Evolutionary conservation across 768 basidiomycete species (phyloP), one percentile per base, ranked within the genome.

Genomic region (Lepiota brunneoincarnata): DNA sequence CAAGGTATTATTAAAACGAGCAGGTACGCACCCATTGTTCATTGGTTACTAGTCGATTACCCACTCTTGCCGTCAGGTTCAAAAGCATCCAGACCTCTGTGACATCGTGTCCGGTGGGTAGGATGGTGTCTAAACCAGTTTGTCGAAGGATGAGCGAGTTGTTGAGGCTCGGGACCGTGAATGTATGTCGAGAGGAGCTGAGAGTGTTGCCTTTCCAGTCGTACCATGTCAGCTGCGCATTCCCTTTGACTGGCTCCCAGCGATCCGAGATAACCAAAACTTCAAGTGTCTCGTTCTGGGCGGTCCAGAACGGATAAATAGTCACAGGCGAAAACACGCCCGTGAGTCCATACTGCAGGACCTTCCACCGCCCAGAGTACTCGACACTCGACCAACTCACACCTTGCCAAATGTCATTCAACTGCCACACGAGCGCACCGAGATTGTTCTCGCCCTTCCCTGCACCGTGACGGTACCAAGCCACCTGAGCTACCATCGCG

Each of bases 321-420:
- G 71, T 65, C 24, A 83, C 65, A 9, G 82, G 78, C 0, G 73
- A 66, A 60, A 75, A 82, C 4, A 70, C 69, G 17, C 64, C 65
- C 12, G 77, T 66, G 56, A 79, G 62, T 18, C 73, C 79, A 58
- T 82, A 82, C 54, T 83, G 75, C 51, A 81, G 66, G 2, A 79
- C 81, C 64, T 83, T 83, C 82, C 81, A 83, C 18, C 82, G 65
- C 6, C 82, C 81, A 4, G 78, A 80, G 59, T 80, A 79, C 59
- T 83, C 81, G 60, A 82, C 73, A 46, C 71, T 69, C 2, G 79
- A 73, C 81, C 81, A 83, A 60, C 75, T 79, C 43, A 76, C 72
- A 31, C 76, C 82, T 57, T 83, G 80, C 81, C 80, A 82, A 51
- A 83, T 80, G 62, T 82, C 80, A 58, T 83, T 81, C 50, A 82